These are phyloP conservation scores for Houttuynia cordata DNA, from an alignment of 164 flowering plant species.

Conservation along the genomic window DNA sequence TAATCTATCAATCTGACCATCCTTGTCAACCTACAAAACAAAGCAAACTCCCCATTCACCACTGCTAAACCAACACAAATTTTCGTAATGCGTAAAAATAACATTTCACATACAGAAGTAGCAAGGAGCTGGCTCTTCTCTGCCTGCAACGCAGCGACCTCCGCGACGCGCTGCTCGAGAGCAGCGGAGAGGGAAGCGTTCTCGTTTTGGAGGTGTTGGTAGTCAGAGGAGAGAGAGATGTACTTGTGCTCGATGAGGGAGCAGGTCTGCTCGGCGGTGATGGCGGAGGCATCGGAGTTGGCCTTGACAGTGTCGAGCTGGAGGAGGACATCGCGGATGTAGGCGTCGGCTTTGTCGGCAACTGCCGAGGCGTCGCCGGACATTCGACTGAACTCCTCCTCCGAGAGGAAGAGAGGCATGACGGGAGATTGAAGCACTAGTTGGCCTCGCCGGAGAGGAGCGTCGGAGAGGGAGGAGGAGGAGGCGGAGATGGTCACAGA, in stretches of 20 bases:
- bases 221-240: conserved; percentile 58
- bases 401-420: conserved; percentile 83
- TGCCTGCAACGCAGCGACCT: conserved; percentile 46
- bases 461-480: too few species aligned
- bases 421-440: background rate
- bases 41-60: background rate
- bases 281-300: conserved; percentile 69
- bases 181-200: conserved; percentile 34
- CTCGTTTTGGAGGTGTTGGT: conserved; percentile 40
- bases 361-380: conserved; percentile 31
- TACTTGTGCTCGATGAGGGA: conserved; percentile 77
- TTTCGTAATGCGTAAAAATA: background rate
- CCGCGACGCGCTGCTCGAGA: conserved; percentile 41
- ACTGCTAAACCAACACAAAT: background rate
- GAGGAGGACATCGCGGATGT: conserved; percentile 32
- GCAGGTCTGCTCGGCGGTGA: conserved; percentile 84
- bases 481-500: too few species aligned
- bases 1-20: conserved; percentile 71
- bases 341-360: conserved; percentile 70
- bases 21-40: conserved; percentile 49
- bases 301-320: conserved; percentile 67
- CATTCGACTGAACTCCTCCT: conserved; percentile 52
- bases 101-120: conserved; percentile 25
- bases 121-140: conserved; percentile 61
- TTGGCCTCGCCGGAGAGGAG: too few species aligned